phyloP scores from a whole-genome alignment of 768 basidiomycete species.

The Tulasnella sp. region DNA sequence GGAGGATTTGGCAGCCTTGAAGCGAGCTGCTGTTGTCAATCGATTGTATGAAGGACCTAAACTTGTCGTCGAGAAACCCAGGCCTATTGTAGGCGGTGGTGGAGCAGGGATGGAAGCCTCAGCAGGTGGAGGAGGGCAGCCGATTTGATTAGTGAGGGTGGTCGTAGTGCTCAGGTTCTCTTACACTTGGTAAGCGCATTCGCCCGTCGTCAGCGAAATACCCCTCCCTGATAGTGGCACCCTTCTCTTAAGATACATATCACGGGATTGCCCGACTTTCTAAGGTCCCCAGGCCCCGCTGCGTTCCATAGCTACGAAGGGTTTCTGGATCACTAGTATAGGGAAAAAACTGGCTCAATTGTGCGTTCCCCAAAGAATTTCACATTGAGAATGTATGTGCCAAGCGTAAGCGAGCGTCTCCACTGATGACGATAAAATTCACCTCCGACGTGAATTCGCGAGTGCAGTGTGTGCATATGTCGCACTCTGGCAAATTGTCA shows the following conservation, averaged over 20 bases:
- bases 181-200: neutral
- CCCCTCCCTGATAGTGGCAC: neutral
- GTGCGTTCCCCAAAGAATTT: neutral
- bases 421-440: neutral
- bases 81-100: constrained; percentile 24
- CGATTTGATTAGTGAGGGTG: neutral
- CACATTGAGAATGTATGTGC: neutral
- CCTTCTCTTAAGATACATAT: neutral
- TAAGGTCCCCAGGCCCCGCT: neutral
- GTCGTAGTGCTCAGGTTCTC: neutral
- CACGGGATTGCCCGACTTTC: neutral
- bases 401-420: neutral
- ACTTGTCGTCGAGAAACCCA: constrained; percentile 43
- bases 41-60: constrained; percentile 43
- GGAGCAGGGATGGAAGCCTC: constrained; percentile 30
- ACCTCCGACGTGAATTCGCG: neutral
- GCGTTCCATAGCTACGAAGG: neutral
- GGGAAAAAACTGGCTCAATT: neutral
- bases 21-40: constrained; percentile 42
- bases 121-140: constrained; percentile 27
- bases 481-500: too few relatives aligned
- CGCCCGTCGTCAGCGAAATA: neutral
- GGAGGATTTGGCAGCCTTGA: constrained; percentile 40
- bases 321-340: neutral
- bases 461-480: too few relatives aligned